Evolutionary conservation across 2,329 filamentous ascomycete genomes (phyloP), one percentile per base, ranked within the genome.

Genomic region (Botrytis squamosa): DNA sequence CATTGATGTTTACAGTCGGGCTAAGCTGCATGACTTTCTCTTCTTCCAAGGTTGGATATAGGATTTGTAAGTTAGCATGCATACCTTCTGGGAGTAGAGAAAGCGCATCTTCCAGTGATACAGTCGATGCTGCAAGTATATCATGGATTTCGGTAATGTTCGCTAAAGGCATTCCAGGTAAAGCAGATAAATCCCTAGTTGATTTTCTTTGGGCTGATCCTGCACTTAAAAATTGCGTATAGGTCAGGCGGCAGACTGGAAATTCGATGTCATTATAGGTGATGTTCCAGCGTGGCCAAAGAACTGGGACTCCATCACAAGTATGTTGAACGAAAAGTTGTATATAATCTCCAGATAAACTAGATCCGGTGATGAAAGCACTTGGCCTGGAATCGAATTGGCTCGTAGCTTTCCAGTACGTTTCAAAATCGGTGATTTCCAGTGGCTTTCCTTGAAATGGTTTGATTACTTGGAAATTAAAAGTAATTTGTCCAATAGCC

Each of bases 341-440:
- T 38, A 97, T 91, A 82, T 98, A 98, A 80, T 98, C 93, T n/a
- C 96, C 96, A 4, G 94, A 97, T 72, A 99, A 83, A 83, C 95
- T 98, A 16, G 95, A 98, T 0, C 95, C 96, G 0, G 95, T 98
- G 29, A 99, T 93, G 38, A 98, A 89, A 38, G 94, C 93, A 80
- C 89, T 96, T 38, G 92, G 92, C 65, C 94, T 93, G 69, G 93
- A 91, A 81, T 97, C 94, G 66, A 96, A 88, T 78, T 97, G 94
- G 80, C 94, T 97, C 1, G 96, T 99, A 0, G 95, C 95, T 83
- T 98, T 99, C 96, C 96, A 99, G 83, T 99, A 99, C 0, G 96
- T 98, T 76, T 97, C 96, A 79, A 98, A 99, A 80, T 98, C 95
- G 1, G 96, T 97, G 75, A 99, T 98, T 82, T 99, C 96, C 36